These are phyloP conservation scores for Mucor plumbeus DNA, from an alignment of 371 early-diverging fungal genomes.

Conservation along the genomic window DNA sequence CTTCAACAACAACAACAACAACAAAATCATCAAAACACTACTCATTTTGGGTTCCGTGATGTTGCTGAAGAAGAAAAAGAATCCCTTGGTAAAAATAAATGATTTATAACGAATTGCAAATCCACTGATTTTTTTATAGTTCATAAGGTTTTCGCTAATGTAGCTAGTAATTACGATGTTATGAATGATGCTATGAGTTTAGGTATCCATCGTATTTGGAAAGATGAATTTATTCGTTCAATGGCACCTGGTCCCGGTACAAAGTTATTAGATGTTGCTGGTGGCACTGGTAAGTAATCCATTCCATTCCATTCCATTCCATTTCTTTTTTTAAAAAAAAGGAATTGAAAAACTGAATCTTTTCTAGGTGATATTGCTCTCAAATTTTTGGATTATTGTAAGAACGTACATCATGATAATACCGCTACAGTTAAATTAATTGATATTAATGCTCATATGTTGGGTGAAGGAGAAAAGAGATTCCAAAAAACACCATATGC, in stretches of 20 bases:
- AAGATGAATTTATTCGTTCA: constrained; percentile 85
- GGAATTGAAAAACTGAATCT: not conserved
- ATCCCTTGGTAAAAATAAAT: constrained; percentile 63
- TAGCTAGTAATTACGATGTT: constrained; percentile 92
- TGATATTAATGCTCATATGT: constrained; percentile 96
- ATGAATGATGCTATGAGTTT: constrained; percentile 98
- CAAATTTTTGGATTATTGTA: constrained; percentile 86
- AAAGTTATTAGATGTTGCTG: constrained; percentile 94
- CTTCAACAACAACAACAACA: constrained; percentile 26
- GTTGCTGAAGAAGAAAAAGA: constrained; percentile 89
- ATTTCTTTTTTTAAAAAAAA: too few species aligned
- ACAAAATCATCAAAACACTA: constrained; percentile 37
- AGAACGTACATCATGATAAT: constrained; percentile 66
- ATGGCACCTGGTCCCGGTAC: constrained; percentile 89
- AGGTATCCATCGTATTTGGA: constrained; percentile 96
- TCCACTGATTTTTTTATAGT: constrained; percentile 52
- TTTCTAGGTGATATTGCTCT: constrained; percentile 88
- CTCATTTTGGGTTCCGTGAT: constrained; percentile 93
- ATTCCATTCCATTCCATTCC: not conserved
- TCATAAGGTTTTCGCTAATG: constrained; percentile 88
- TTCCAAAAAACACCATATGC: constrained; percentile 65
- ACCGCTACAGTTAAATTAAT: constrained; percentile 86
- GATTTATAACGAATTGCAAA: not conserved
- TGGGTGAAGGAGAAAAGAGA: constrained; percentile 86
- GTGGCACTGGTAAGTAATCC: constrained; percentile 84